Evolutionary conservation across 176 grass and related monocot species (phyloP), one percentile per base, ranked within the genome.

Genomic region (Tillandsia leiboldiana): DNA sequence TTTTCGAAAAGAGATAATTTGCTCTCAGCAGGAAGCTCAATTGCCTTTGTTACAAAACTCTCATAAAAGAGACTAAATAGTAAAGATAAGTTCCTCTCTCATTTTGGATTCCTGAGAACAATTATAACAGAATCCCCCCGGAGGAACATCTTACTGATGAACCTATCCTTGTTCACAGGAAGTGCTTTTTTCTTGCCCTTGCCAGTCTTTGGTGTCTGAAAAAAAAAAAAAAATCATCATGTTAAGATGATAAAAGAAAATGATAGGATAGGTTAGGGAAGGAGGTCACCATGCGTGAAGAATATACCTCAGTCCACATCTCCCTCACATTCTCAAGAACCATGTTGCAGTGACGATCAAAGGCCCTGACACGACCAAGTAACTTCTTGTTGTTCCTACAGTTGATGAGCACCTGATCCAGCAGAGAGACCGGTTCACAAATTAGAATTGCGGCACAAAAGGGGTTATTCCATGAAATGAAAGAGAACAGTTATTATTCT

Each of bases 161-260:
- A 92, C 64, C 89, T 87, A 69, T 97, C 89, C 72, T 97, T 97
- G 84, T 90, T 97, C 50, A 97, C 84, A 0, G 93, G 86, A 57
- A 97, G 86, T 49, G 93, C 89, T 79, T 97, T 97, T 82, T 97
- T 97, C 89, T 97, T 97, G 62, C 93, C 93, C 80, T 92, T 97
- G 20, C 93, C 93, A 1, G 93, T 92, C 77, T 90, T 97, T 17
- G 93, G 86, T 49, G 90, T 71, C 93, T 97, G 64, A 85, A 2
- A 65, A 49, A 15, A 69, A 29, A 26, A 15, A 64, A 70, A 10
- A 27, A 70, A 73, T 13, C 24, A 20, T 50, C 24, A 12, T 23
- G 50, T 7, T 9, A 2, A 63, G 1, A 6, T 58, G n/a, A 48
- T 5, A 50, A 20, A 3, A 51, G 2, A 20, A 27, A 49, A 8